Evolutionary conservation across 495 filamentous ascomycete species (phyloP), one percentile per base, ranked within the genome.

Genomic region (Podospora comata): DNA sequence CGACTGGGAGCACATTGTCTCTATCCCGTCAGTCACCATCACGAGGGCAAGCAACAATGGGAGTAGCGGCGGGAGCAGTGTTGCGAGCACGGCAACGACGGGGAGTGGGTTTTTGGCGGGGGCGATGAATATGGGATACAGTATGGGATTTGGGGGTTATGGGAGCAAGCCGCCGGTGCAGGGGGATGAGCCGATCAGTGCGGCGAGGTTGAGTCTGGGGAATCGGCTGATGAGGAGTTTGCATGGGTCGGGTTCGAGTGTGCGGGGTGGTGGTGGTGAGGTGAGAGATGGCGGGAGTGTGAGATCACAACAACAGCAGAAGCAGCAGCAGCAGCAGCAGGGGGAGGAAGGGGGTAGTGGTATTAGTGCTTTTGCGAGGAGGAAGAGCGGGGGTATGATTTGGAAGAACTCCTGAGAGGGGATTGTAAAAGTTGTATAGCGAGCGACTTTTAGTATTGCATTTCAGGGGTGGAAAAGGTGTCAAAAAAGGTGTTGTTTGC

Each of bases 141-240:
- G 13, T 18, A 26, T 26, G 23, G 55, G 55, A 6, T 2, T 68
- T 9, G n/a, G 59, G 55, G n/a, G 59, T 39, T 55, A 61, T 20
- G 67, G 65, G n/a, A 60, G 53, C 16, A 71, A 73, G 27, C 70
- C 69, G 55, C 66, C 63, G 15, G 63, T 69, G 18, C 65, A 66
- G 7, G 74, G 69, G 13, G 77, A 77, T 59, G 76, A 76, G 55
- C 79, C 81, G 4, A 70, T 82, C 27, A 80, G 79, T 18, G 79
- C 79, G 64, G 82, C 82, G 34, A 71, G 76, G 69, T 70, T 84
- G 59, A 84, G 81, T 67, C 66, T 84, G 60, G 81, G 79, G 6
- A 81, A 80, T 61, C 75, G 79, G 75, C 69, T 84, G 55, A 79
- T 78, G 71, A 81, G 77, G 75, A 75, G n/a, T 28, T 68, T 11